Conservation (phyloP, 1,284 basidiomycete species). For the Hemileia vastatrix region DNA sequence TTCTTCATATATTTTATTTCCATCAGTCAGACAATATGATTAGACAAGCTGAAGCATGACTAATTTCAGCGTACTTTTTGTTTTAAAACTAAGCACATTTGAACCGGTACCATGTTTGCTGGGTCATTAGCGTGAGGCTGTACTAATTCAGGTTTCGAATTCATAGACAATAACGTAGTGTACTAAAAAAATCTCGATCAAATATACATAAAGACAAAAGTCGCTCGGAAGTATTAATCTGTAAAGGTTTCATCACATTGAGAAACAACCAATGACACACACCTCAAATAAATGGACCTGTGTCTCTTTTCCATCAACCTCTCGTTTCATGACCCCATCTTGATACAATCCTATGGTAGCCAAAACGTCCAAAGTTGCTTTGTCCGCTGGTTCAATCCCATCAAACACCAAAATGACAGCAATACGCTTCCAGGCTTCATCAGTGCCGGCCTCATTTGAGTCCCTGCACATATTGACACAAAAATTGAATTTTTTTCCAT, state of each 20-base stretch:
- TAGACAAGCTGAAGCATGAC: not conserved
- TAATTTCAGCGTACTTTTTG: slow-evolving; percentile 22
- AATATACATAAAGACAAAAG: slow-evolving; percentile 6
- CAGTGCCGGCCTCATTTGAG: slow-evolving; percentile 68
- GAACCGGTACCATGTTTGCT: slow-evolving; percentile 84
- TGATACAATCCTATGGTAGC: slow-evolving; percentile 83
- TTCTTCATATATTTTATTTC: slow-evolving; percentile 54
- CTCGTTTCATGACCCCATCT: slow-evolving; percentile 88
- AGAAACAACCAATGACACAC: not conserved
- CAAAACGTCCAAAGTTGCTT: slow-evolving; percentile 76
- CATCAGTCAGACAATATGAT: not conserved
- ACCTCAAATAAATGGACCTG: slow-evolving; percentile 46
- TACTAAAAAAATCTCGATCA: slow-evolving; percentile 5
- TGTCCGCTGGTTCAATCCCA: slow-evolving; percentile 91
- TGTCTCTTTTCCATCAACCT: slow-evolving; percentile 77
- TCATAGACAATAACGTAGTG: slow-evolving; percentile 19
- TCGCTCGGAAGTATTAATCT: slow-evolving; percentile 50
- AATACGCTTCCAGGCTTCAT: slow-evolving; percentile 74
- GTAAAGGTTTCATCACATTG: slow-evolving; percentile 81
- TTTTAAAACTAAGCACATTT: slow-evolving; percentile 50
- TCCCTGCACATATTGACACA: slow-evolving; percentile 50
- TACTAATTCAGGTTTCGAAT: slow-evolving; percentile 14
- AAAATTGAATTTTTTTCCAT: not conserved
- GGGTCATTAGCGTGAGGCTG: slow-evolving; percentile 59
- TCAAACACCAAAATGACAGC: slow-evolving; percentile 74